Base-by-base conservation (phyloP, 2,329 filamentous ascomycete species). In the Fusarium albidum region DNA sequence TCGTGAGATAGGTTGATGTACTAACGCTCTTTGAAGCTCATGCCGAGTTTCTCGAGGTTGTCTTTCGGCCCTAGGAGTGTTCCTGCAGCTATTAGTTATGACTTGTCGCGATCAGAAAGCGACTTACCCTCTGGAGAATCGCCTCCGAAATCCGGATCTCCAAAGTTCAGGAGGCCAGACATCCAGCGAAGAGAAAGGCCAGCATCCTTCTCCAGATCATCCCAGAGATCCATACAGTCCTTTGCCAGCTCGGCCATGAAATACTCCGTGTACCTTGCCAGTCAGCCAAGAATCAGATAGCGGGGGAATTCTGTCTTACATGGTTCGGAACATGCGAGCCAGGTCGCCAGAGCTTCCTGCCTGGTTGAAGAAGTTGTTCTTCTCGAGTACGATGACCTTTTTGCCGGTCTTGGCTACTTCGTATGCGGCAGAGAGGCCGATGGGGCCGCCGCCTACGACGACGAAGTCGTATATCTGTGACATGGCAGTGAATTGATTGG, bases 161-260 rank as follows among this genome's bases (percentile, higher is more conserved):
- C 55, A 32, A 58, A 57, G 4, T 58, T 58, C 71, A 69, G 8
- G 1, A 59, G 42, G 1, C 57, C 55, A 2, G 29, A 43, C 55
- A 59, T 59, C 55, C 45, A 55, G 12, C 55, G 55, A 1, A 59
- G 50, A 3, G 57, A 59, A 1, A 57, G 39, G 2, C 55, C 57
- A 0, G 55, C 55, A 9, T 59, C 55, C 4, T 55, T 59, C 38
- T 59, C 55, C 3, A 59, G 31, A n/a, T 32, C 57, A 11, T 59
- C 38, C 55, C 51, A 59, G 3, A 46, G 50, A 2, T 32, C 49
- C 55, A 59, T 59, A 6, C 50, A 40, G 5, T 59, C 28, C 5
- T 43, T 51, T 1, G 57, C 50, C 1, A 59, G 37, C 8, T 59
- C 29, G 6, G 57, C 50, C 57, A 59, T 59, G 38, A 55, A 59